phyloP scores from a whole-genome alignment of 345 rosid genomes.

The Moringa oleifera region DNA sequence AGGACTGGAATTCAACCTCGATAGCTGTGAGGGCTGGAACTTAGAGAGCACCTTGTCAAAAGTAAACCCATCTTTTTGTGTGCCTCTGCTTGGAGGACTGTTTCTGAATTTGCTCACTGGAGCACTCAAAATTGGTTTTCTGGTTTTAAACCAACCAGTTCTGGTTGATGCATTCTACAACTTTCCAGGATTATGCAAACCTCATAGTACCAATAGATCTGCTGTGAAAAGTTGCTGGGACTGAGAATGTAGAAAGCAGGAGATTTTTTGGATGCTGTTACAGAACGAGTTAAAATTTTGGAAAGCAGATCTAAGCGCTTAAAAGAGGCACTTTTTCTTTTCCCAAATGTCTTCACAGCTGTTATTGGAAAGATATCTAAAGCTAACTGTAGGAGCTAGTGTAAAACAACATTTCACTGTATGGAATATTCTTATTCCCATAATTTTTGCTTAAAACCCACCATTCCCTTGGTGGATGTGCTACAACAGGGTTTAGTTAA shows the following conservation, averaged over 20 bases:
- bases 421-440: too few species aligned
- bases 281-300: slow-evolving; percentile 38
- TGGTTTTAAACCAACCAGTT: slow-evolving; percentile 46
- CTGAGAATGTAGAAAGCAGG: slow-evolving; percentile 46
- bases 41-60: slow-evolving; percentile 40
- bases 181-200: slow-evolving; percentile 81
- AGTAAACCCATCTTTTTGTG: slow-evolving; percentile 48
- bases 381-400: too few species aligned
- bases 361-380: too few species aligned
- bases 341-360: too few species aligned
- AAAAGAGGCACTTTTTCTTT: slow-evolving; percentile 56
- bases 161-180: slow-evolving; percentile 54
- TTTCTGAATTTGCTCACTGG: slow-evolving; percentile 72
- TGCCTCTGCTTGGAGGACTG: slow-evolving; percentile 75
- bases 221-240: slow-evolving; percentile 78
- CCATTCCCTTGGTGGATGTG: too few species aligned
- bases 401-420: too few species aligned
- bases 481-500: too few species aligned
- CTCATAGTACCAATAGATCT: slow-evolving; percentile 74
- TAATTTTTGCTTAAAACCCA: too few species aligned
- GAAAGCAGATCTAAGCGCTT: slow-evolving; percentile 58
- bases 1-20: slow-evolving; percentile 65
- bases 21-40: slow-evolving; percentile 61
- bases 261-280: slow-evolving; percentile 48
- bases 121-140: slow-evolving; percentile 62